Evolutionary conservation across 2,329 filamentous ascomycete genomes (phyloP).

Genomic region (Purpureocillium takamizusanense): DNA sequence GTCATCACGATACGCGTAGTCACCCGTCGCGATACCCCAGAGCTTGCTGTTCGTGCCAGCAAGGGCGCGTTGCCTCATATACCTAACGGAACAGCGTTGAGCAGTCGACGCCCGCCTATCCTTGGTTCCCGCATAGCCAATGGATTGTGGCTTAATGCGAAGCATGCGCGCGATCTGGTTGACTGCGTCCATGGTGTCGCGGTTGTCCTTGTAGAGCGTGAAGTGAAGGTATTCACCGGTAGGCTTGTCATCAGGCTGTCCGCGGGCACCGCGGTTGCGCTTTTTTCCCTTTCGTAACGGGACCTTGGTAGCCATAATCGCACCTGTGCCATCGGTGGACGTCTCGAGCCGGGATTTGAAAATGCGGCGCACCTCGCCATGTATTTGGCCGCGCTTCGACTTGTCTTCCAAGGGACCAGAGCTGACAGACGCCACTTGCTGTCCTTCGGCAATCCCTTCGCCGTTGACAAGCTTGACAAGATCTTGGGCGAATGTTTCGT

Average conservation of each 20-base stretch:
- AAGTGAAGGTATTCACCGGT: constrained; percentile 78
- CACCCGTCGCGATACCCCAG: constrained; percentile 60
- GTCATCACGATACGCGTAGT: constrained; percentile 67
- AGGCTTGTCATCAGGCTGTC: constrained; percentile 21
- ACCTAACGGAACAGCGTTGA: constrained; percentile 63
- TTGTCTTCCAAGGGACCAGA: constrained; percentile 36
- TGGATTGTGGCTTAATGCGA: constrained; percentile 65
- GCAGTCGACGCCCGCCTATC: constrained; percentile 80
- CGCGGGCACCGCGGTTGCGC: constrained; percentile 14
- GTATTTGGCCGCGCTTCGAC: constrained; percentile 35
- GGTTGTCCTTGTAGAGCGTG: constrained; percentile 92
- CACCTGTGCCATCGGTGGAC: constrained; percentile 46
- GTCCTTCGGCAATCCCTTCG: constrained; percentile 18
- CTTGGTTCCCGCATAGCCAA: constrained; percentile 76
- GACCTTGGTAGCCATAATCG: constrained; percentile 59
- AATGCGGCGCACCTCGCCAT: constrained; percentile 63
- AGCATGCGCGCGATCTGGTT: constrained; percentile 67
- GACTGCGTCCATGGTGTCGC: constrained; percentile 88
- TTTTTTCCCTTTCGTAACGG: constrained; percentile 31
- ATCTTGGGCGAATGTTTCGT: constrained; percentile 27
- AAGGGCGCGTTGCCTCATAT: constrained; percentile 47
- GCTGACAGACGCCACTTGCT: constrained; percentile 22
- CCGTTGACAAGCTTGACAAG: constrained; percentile 31
- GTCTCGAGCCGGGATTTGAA: constrained; percentile 75
- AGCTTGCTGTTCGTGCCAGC: constrained; percentile 54